Conservation (phyloP, 1,139 yeast genomes). For the Yamadazyma epiphylla region DNA sequence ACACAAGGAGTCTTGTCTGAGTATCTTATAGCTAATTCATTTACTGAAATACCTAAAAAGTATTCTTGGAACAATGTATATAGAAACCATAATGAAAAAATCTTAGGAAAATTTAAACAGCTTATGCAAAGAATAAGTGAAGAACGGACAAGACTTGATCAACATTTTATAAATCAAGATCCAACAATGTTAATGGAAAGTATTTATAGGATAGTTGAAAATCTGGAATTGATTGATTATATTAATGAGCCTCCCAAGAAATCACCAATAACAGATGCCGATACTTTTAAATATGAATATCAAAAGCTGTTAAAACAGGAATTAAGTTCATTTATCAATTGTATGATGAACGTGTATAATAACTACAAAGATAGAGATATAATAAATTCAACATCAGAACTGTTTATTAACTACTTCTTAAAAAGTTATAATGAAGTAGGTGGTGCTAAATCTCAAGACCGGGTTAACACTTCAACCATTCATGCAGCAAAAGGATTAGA, state of each 20-base stretch:
- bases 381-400: slow-evolving; percentile 11
- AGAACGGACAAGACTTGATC: slow-evolving; percentile 11
- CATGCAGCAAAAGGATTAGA: slow-evolving; percentile 74
- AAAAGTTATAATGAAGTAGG: slow-evolving; percentile 45
- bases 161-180: slow-evolving; percentile 7
- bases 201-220: slow-evolving; percentile 16
- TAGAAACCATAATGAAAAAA: slow-evolving; percentile 2
- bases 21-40: slow-evolving; percentile 8
- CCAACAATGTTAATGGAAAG: slow-evolving; percentile 18
- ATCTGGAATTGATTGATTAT: slow-evolving; percentile 20
- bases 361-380: slow-evolving; percentile 11
- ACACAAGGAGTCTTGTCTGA: slow-evolving; percentile 13
- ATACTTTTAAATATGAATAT: slow-evolving; percentile 7
- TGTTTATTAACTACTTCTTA: slow-evolving; percentile 36
- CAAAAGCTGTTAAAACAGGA: slow-evolving; percentile 13
- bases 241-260: slow-evolving; percentile 15
- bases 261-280: slow-evolving; percentile 1
- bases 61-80: slow-evolving; percentile 6
- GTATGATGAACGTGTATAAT: slow-evolving; percentile 20
- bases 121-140: slow-evolving; percentile 12
- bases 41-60: slow-evolving; percentile 2
- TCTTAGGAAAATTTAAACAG: slow-evolving; percentile 3
- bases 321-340: slow-evolving; percentile 23
- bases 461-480: slow-evolving; percentile 55
- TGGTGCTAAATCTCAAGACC: slow-evolving; percentile 21